Conservation (phyloP, 83 land plant genomes). For the Diphasiastrum complanatum region DNA sequence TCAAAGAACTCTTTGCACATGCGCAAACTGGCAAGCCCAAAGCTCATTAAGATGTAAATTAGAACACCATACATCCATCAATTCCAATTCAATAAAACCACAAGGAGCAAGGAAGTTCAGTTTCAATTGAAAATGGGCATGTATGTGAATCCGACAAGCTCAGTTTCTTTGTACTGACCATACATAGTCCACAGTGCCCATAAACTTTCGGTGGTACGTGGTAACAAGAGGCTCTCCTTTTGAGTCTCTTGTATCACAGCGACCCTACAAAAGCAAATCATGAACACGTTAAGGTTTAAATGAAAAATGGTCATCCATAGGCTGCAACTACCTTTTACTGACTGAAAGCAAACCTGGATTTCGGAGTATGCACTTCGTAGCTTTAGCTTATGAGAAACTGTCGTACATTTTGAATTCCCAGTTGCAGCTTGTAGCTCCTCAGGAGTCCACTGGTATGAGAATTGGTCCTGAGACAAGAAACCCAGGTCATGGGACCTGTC, state of each 20-base stretch:
- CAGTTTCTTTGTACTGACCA: no score
- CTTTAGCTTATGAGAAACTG: constrained; percentile 42
- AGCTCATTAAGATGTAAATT: no score
- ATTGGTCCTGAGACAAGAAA: not conserved
- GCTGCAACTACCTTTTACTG: not conserved
- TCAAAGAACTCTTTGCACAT: no score
- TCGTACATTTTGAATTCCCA: constrained; percentile 31
- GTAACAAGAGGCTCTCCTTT: constrained; percentile 68
- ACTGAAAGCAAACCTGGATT: constrained; percentile 45
- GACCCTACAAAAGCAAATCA: constrained; percentile 31
- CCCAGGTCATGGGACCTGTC: not conserved
- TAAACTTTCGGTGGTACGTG: constrained; percentile 60
- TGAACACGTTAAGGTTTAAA: not conserved
- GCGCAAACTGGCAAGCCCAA: no score
- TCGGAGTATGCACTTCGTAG: constrained; percentile 65
- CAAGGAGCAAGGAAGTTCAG: no score
- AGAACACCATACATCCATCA: no score
- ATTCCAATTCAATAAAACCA: no score
- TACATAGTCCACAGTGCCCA: constrained; percentile 77
- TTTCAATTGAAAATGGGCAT: no score
- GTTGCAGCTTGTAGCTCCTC: constrained; percentile 60
- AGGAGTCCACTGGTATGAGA: constrained; percentile 41
- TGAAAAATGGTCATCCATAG: not conserved
- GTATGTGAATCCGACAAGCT: no score
- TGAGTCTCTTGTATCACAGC: constrained; percentile 51